Conservation (phyloP, 768 basidiomycete genomes). For the Tulasnella sp. region DNA sequence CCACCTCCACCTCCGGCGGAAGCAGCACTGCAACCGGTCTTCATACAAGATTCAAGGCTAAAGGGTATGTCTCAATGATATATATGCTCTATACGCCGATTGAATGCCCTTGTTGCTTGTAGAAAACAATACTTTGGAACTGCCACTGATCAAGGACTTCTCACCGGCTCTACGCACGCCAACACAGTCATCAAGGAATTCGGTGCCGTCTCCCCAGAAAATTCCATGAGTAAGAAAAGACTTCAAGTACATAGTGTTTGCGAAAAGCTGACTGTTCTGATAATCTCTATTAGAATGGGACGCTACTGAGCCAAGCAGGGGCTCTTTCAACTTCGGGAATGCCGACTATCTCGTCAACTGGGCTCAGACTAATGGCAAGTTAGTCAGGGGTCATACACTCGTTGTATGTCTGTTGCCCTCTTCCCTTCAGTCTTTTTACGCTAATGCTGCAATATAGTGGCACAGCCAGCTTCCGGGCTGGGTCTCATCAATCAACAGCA, state of each 20-base stretch:
- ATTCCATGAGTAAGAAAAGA: constrained; percentile 5
- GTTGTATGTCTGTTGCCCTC: no score
- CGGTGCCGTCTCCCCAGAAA: constrained; percentile 16
- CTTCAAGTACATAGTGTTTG: background rate
- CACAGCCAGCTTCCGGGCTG: constrained; percentile 10
- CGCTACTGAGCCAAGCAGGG: constrained; percentile 3
- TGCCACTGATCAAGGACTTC: background rate
- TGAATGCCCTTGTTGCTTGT: background rate
- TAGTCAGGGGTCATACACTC: constrained; percentile 13
- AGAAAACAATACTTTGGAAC: constrained; percentile 14
- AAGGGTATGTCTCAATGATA: background rate
- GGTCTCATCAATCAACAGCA: constrained; percentile 10
- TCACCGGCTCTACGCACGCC: constrained; percentile 8
- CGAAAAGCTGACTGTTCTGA: background rate
- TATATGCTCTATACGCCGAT: background rate
- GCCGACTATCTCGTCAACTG: constrained; percentile 13
- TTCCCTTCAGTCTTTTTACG: no score
- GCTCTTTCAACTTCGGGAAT: constrained; percentile 14
- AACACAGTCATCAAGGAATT: constrained; percentile 11
- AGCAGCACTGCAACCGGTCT: constrained; percentile 7
- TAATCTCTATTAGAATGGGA: background rate
- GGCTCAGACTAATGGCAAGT: constrained; percentile 9
- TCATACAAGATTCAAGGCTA: background rate
- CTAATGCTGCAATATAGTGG: background rate
- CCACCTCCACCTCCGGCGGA: no score